Conservation (phyloP, 2,329 filamentous ascomycete genomes). For the Grosmannia huntii region DNA sequence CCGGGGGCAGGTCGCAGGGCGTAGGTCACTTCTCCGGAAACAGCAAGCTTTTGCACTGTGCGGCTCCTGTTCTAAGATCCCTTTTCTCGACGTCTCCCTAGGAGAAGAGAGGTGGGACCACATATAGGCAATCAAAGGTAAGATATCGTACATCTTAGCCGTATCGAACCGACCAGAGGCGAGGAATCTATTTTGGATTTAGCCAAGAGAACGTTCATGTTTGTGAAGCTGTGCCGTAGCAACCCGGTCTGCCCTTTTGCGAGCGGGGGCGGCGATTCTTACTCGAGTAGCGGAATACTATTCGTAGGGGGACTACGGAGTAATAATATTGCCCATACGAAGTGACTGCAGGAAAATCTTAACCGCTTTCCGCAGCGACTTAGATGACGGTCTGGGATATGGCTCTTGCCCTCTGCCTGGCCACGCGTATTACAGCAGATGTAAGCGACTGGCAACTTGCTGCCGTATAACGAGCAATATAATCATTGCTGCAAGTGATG, state of each 20-base stretch:
- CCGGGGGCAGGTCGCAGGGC: neutral
- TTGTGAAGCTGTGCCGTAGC: neutral
- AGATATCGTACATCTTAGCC: neutral
- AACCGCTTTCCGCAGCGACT: neutral
- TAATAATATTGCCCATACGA: neutral
- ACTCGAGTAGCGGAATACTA: too few relatives aligned
- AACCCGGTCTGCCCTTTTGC: neutral
- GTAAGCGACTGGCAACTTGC: too few relatives aligned
- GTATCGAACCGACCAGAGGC: neutral
- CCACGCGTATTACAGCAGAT: too few relatives aligned
- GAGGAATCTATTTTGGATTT: neutral
- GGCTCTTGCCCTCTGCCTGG: too few relatives aligned
- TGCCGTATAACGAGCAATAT: too few relatives aligned
- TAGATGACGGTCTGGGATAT: too few relatives aligned
- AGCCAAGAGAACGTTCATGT: neutral
- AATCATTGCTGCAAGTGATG: neutral
- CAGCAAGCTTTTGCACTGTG: neutral
- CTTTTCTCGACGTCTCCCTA: neutral
- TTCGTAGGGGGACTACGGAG: neutral
- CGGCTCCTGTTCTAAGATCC: neutral
- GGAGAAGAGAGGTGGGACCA: neutral
- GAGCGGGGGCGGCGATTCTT: neutral
- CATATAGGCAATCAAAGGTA: neutral
- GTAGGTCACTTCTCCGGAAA: neutral
- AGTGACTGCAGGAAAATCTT: neutral